Evolutionary conservation across 345 rosid species (phyloP), one percentile per base, ranked within the genome.

Genomic region (Pistacia integerrima): DNA sequence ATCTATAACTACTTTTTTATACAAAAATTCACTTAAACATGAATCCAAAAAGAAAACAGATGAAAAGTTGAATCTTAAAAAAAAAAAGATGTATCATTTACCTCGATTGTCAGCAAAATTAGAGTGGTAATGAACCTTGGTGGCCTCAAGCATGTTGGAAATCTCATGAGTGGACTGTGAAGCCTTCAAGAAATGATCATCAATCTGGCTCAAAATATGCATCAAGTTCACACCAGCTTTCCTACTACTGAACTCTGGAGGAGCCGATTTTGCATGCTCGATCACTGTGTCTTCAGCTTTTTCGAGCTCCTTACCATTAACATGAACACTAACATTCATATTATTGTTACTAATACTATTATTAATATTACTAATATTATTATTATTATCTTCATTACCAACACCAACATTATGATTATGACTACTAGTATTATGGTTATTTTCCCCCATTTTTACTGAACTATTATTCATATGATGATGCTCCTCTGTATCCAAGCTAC

Each of bases 71-170:
- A 33, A 33, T 11, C 8, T 17, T 41, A 52, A 18, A 11, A 9
- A 25, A 33, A 20, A 44, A 49, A 64, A 25, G 11, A 71, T 12
- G 13, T n/a, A 35, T 74, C 14, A 74, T 63, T 72, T 81, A 95
- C 99, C 98, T 78, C 93, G 85, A 79, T 86, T 90, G 83, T 96
- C 98, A 0, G 97, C 97, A 33, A 92, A 93, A 86, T 93, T 96
- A 33, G 99, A 91, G 70, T 96, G 99, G 78, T 92, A 96, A 88
- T 93, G 99, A 75, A 93, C 55, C 84, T 91, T 90, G 20, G 97
- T 92, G 30, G 97, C 97, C 83, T 96, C 99, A 48, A 96, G 87
- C 97, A 96, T 81, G 80, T 88, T 92, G 22, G 92, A 87, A 17
- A 96, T 97, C 76, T 92, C 97, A 73, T 86, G 94, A 6, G 99